Percentiles rank a stretch among this genome's conserved stretches.
Evolutionary conservation across 2,329 filamentous ascomycete species (phyloP).

Genomic region (Cladosporium velox): DNA sequence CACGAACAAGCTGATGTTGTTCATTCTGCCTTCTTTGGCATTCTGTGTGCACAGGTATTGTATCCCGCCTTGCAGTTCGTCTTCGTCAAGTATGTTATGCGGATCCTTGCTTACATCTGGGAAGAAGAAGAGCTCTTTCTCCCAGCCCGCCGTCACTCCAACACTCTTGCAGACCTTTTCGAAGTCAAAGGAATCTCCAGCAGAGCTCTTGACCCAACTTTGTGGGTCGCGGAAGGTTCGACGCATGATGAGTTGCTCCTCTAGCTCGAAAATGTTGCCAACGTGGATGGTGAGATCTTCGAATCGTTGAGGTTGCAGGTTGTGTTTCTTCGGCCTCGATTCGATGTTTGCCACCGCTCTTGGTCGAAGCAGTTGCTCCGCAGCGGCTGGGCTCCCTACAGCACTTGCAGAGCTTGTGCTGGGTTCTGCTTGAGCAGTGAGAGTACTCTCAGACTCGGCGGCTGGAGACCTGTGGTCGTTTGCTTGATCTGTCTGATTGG

Average conservation of each 20-base stretch:
- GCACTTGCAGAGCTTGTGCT: neutral
- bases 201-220: neutral
- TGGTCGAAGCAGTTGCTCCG: neutral
- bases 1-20: neutral
- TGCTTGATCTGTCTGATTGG: neutral
- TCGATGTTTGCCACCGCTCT: too few species aligned
- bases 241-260: neutral
- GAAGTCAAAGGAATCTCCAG: neutral
- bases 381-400: neutral
- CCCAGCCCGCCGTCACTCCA: neutral
- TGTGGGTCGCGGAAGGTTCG: neutral
- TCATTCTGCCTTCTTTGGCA: neutral
- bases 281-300: neutral
- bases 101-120: neutral
- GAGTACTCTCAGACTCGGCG: neutral
- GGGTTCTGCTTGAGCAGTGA: neutral
- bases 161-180: neutral
- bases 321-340: too few species aligned
- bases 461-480: neutral
- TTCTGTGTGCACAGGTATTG: neutral
- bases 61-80: neutral
- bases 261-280: neutral
- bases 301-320: neutral
- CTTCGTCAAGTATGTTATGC: neutral
- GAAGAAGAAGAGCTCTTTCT: neutral